Base-by-base conservation (phyloP, 23 red algal species). In the Gracilaria domingensis region DNA sequence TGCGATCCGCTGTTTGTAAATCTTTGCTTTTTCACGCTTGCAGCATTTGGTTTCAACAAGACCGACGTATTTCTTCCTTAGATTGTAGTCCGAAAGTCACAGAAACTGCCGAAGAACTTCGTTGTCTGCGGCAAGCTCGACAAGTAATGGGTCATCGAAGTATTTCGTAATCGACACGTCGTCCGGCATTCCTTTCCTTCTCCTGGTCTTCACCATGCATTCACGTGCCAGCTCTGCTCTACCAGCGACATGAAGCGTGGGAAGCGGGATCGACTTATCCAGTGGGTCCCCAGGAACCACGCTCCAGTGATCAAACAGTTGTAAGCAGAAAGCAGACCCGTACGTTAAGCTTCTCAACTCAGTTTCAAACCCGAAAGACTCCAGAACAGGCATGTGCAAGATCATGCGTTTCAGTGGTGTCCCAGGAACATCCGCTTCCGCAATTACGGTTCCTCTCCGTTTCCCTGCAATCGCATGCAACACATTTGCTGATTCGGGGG, bases 271-370 rank as follows among this genome's bases (percentile, higher is more conserved):
- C 16, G 78, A 36, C n/a, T 71, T 79, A 75, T 98, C 96, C 12
- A 98, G 82, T 53, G 96, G 96, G 51, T 98, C 96, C 12, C 96
- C 96, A 40, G 91, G 96, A 73, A 98, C 55, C 0, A 83, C 80
- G 9, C 60, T 81, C 96, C 96, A 98, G 53, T 94, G 96, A 54
- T 98, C 93, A 89, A 98, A 98, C 77, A 98, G 56, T 51, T 83
- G 84, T 30, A 94, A 28, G 40, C 57, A 56, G 38, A 89, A 92
- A 14, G 87, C 91, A 56, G 79, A 74, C 20, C 96, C 96, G 59
- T 85, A 60, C 25, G 91, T 95, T 30, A 98, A 45, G 37, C 51
- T 69, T 71, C 96, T 84, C 35, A 98, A 60, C 47, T 98, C 96
- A 38, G 93, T 62, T 77, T 98, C 96, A 51, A 98, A 85, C 34